Conservation (phyloP, 495 filamentous ascomycete species). For the Jackrogersella multiformis region DNA sequence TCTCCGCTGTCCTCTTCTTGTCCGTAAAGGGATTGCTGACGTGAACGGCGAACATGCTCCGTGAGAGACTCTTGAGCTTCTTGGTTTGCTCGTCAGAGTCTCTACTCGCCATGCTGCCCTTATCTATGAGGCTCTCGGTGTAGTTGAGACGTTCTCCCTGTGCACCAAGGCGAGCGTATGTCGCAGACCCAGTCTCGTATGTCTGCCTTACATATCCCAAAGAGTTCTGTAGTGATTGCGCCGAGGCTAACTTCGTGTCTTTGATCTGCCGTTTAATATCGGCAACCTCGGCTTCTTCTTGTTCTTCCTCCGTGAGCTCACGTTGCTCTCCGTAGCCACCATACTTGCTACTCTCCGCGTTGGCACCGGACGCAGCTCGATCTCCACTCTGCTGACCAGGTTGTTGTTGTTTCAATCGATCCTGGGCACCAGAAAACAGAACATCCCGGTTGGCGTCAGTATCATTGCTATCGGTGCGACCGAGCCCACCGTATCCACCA, state of each 20-base stretch:
- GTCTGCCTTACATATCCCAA: slow-evolving; percentile 72
- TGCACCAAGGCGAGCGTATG: slow-evolving; percentile 72
- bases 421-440: slow-evolving; percentile 69
- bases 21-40: slow-evolving; percentile 77
- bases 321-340: slow-evolving; percentile 72
- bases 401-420: slow-evolving; percentile 59
- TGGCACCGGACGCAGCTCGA: slow-evolving; percentile 51
- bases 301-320: slow-evolving; percentile 75
- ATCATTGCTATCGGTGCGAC: slow-evolving; percentile 63
- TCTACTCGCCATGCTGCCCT: slow-evolving; percentile 54
- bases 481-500: slow-evolving; percentile 80
- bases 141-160: slow-evolving; percentile 83
- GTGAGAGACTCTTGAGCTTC: slow-evolving; percentile 77
- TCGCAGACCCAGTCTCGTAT: slow-evolving; percentile 74
- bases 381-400: slow-evolving; percentile 27
- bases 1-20: slow-evolving; percentile 62
- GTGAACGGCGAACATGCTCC: slow-evolving; percentile 84
- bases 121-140: slow-evolving; percentile 77
- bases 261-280: slow-evolving; percentile 78
- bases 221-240: slow-evolving; percentile 74
- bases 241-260: slow-evolving; percentile 75
- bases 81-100: slow-evolving; percentile 74
- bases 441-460: slow-evolving; percentile 69
- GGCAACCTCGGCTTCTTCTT: slow-evolving; percentile 69
- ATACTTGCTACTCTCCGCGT: slow-evolving; percentile 57